Conservation (phyloP, 306 rosid species). For the Gastrolobium bilobum region DNA sequence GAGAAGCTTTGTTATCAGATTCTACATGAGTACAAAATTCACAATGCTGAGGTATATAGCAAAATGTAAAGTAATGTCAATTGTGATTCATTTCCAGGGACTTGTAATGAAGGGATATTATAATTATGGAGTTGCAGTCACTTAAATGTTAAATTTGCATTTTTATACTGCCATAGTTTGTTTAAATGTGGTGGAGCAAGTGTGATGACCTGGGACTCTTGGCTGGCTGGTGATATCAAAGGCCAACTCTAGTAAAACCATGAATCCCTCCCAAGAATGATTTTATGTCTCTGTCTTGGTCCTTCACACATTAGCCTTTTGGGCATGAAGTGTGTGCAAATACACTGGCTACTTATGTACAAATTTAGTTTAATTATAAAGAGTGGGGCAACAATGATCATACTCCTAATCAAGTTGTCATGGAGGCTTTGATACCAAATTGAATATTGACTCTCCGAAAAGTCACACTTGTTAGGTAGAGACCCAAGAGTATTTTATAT, state of each 20-base stretch:
- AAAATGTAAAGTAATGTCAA: slow-evolving; percentile 19
- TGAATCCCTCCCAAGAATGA: neutral
- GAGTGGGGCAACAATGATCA: neutral
- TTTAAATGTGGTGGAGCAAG: neutral
- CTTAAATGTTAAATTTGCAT: neutral
- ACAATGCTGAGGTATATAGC: slow-evolving; percentile 93
- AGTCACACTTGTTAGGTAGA: neutral
- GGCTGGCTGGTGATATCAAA: slow-evolving; percentile 36
- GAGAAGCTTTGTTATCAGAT: slow-evolving; percentile 99
- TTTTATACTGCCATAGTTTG: slow-evolving; percentile 10
- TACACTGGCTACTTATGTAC: neutral
- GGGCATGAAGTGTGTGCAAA: neutral
- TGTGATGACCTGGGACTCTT: slow-evolving; percentile 7
- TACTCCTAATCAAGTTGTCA: neutral
- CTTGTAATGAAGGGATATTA: slow-evolving; percentile 1
- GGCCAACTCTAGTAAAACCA: neutral
- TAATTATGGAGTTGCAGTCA: neutral
- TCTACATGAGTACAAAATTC: slow-evolving; percentile 98
- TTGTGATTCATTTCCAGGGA: slow-evolving; percentile 38
- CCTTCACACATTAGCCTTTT: neutral
- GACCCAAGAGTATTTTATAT: neutral
- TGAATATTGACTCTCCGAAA: neutral
- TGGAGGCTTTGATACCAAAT: neutral
- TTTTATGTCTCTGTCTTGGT: slow-evolving; percentile 1
- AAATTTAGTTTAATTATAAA: neutral